Evolutionary conservation across 306 rosid species (phyloP).

Genomic region (Casuarina equisetifolia): DNA sequence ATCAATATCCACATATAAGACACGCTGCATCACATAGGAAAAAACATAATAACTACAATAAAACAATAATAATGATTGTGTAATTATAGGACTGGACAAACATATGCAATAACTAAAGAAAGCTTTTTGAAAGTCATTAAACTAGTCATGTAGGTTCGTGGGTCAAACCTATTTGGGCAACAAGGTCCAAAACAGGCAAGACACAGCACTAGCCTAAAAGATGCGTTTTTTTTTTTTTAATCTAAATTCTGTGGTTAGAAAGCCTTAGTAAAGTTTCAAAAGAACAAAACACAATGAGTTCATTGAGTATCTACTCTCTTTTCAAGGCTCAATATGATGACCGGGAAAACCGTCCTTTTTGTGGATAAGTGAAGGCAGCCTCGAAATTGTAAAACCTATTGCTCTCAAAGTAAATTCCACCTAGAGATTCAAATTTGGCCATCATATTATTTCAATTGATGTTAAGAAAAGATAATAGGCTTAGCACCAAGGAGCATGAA

Average conservation of each 20-base stretch:
- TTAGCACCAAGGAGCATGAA: background rate
- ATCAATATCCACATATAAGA: constrained; percentile 83
- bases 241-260: background rate
- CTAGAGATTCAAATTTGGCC: background rate
- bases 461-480: background rate
- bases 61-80: background rate
- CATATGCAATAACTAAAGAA: constrained; percentile 10
- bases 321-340: background rate
- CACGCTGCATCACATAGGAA: constrained; percentile 61
- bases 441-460: background rate
- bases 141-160: background rate
- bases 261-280: background rate
- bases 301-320: background rate
- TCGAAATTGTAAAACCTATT: background rate
- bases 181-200: background rate
- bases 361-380: background rate
- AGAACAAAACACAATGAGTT: background rate
- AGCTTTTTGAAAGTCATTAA: background rate
- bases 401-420: background rate
- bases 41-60: constrained; percentile 1
- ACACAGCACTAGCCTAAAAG: background rate
- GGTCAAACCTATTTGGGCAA: constrained; percentile 4
- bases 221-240: background rate
- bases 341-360: background rate
- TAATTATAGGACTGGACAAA: constrained; percentile 8